phyloP scores from a whole-genome alignment of 2,329 filamentous ascomycete genomes.

The Fusarium paranaense region DNA sequence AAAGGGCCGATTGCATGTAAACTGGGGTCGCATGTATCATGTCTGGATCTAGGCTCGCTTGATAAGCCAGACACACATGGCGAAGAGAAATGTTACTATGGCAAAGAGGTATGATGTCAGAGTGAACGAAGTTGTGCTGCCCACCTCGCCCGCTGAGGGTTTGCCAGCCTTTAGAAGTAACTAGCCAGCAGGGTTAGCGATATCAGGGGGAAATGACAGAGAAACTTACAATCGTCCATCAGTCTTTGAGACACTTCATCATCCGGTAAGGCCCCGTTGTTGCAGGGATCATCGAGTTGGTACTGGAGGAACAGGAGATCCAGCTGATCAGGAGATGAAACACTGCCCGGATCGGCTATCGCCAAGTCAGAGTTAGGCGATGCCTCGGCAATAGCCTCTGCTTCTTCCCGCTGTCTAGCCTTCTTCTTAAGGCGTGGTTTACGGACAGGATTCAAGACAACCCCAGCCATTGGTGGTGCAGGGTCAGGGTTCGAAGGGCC shows the following conservation, averaged over 20 bases:
- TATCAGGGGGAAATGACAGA: background rate
- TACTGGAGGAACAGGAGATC: background rate
- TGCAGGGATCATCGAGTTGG: background rate
- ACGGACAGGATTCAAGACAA: constrained; percentile 17
- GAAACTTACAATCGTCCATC: background rate
- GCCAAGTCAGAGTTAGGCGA: background rate
- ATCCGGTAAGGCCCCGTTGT: background rate
- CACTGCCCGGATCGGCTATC: background rate
- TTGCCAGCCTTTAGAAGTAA: background rate
- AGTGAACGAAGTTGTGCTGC: background rate
- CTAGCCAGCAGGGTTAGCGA: background rate
- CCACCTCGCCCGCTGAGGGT: background rate
- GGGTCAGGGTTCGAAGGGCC: constrained; percentile 2
- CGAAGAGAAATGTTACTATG: background rate
- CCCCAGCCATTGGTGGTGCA: background rate
- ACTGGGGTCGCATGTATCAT: background rate
- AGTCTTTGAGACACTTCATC: background rate
- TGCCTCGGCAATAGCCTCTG: background rate
- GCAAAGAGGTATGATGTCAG: background rate
- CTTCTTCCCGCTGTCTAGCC: background rate
- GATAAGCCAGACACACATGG: background rate
- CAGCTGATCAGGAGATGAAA: background rate
- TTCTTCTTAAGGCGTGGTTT: background rate
- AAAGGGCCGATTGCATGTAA: background rate
- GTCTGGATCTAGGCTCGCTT: background rate